Evolutionary conservation across 2,329 filamentous ascomycete species (phyloP).

Genomic region (Mariannaea elegans): DNA sequence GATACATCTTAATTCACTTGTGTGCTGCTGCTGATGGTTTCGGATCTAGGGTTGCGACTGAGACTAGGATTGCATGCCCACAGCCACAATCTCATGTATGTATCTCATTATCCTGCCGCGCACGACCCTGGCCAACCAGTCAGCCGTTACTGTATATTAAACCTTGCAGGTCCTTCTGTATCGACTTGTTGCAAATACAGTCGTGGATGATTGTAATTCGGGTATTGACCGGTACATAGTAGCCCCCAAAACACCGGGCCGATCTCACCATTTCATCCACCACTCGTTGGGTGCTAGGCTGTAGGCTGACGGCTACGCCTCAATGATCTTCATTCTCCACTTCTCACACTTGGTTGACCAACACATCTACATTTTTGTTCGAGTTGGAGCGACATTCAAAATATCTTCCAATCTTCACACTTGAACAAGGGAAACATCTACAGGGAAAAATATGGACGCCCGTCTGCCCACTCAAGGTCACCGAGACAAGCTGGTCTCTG

Average conservation of each 20-base stretch:
- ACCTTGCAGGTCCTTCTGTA: conserved; percentile 5
- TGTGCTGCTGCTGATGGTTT: neutral
- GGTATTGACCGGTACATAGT: no score
- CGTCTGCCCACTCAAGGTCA: no score
- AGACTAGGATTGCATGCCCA: conserved; percentile 4
- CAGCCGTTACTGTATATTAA: conserved; percentile 7
- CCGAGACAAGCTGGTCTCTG: no score
- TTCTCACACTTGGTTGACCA: conserved; percentile 7
- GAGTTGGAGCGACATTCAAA: no score
- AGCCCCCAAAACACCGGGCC: conserved; percentile 12
- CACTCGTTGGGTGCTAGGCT: neutral
- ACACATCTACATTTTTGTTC: neutral
- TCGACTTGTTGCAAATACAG: neutral
- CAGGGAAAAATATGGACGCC: no score
- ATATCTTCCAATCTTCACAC: no score
- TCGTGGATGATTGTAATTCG: neutral
- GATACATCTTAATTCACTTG: no score
- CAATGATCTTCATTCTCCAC: neutral
- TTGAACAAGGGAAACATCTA: no score
- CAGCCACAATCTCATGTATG: conserved; percentile 8
- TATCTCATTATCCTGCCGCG: neutral
- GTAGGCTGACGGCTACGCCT: conserved; percentile 19
- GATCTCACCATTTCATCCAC: conserved; percentile 15
- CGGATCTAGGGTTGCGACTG: neutral
- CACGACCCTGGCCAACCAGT: neutral